These are phyloP conservation scores for Myxozyma geophila DNA, from an alignment of 805 yeast species.

Conservation along the genomic window DNA sequence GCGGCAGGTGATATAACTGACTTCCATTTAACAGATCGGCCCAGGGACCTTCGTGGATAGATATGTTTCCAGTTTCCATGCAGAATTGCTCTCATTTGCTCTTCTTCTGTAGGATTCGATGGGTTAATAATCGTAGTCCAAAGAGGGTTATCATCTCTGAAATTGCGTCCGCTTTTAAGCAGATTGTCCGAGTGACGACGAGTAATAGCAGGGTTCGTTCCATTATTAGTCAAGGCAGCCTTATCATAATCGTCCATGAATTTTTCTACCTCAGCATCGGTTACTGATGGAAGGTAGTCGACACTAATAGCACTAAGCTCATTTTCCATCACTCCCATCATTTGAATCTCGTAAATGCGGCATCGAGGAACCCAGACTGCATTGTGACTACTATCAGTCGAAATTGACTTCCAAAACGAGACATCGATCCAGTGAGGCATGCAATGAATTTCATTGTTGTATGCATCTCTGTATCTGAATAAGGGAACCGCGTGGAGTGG, in stretches of 20 bases:
- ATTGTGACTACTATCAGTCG: constrained; percentile 50
- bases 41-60: constrained; percentile 69
- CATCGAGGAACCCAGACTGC: constrained; percentile 84
- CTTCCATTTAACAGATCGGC: constrained; percentile 76
- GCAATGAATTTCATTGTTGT: constrained; percentile 54
- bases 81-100: constrained; percentile 59
- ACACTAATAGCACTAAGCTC: constrained; percentile 74
- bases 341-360: constrained; percentile 90
- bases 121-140: constrained; percentile 79
- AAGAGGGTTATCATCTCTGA: constrained; percentile 43
- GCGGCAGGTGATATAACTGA: constrained; percentile 93
- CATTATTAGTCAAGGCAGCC: constrained; percentile 8
- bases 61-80: constrained; percentile 91
- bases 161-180: constrained; percentile 21
- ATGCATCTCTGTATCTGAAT: constrained; percentile 58
- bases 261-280: constrained; percentile 50
- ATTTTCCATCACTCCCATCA: constrained; percentile 98
- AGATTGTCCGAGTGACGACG: constrained; percentile 21
- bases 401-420: constrained; percentile 71
- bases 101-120: constrained; percentile 64
- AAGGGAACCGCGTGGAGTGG: constrained; percentile 93
- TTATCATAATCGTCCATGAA: constrained; percentile 73
- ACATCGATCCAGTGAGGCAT: constrained; percentile 96
- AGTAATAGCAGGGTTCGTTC: not conserved
- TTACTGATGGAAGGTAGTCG: constrained; percentile 54